Base-by-base conservation (phyloP, 2,329 filamentous ascomycete genomes). In the Pezicula radicicola region DNA sequence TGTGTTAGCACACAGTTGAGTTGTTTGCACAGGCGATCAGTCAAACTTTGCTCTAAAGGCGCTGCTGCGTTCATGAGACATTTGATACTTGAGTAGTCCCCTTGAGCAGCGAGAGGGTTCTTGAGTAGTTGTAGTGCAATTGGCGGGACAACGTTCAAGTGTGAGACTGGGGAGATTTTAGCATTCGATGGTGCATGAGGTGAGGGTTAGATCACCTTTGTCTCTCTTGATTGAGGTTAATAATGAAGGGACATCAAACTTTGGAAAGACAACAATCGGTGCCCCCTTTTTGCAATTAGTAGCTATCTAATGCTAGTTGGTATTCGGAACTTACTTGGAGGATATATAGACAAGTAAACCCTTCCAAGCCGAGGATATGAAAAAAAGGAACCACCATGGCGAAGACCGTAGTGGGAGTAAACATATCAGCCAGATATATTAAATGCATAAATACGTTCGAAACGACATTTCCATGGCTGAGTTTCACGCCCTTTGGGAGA, bases 251-350 rank as follows among this genome's bases (percentile, higher is more conserved):
- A 93, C 89, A 64, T 92, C 84, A 67, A 91, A 94, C 49, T 80
- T 78, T 3, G 80, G 72, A 87, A 94, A 91, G 53, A 92, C 74
- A 68, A 91, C 94, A 15, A 89, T 80, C 1, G 85, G 84, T 1
- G 83, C 70, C 19, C 75, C 72, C 49, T 58, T 7, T 48, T 48
- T n/a, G 44, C 4, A 37, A 9, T 37, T 12, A 37, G 35, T 16
- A 37, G 8, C 35, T 25, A 25, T 3, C 5, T 25, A 25, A 25
- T 25, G 25, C 25, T 7, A 25, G 6, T 25, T 25, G 25, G 25
- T 6, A 6, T 25, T 6, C 25, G 6, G 1, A 2, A 25, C 25
- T 37, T 37, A 37, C 35, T 16, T 37, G 35, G 35, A 37, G 35
- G 13, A 37, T 15, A 37, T 37, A 37, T 15, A 37, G 35, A 37